Conservation (phyloP, 345 rosid species). For the Ceriops zippeliana region DNA sequence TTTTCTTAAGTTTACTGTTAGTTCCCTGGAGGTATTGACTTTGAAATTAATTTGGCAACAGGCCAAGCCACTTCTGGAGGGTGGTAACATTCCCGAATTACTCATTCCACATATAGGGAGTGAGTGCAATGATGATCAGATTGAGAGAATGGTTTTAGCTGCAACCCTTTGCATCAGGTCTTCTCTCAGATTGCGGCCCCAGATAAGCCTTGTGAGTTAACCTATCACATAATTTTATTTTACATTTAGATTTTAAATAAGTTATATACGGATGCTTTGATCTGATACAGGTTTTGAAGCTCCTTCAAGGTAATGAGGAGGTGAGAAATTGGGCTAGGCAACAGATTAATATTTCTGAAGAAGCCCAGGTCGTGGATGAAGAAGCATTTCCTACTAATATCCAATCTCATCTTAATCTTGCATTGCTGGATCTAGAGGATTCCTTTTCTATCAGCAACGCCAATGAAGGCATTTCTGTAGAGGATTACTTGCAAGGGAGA, state of each 20-base stretch:
- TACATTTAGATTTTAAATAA: not conserved
- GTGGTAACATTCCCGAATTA: constrained; percentile 56
- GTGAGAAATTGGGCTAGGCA: constrained; percentile 60
- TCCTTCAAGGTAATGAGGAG: constrained; percentile 76
- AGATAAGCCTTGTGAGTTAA: constrained; percentile 58
- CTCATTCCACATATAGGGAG: constrained; percentile 60
- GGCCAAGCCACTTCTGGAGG: constrained; percentile 83
- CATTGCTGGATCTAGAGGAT: constrained; percentile 72
- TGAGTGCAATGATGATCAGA: constrained; percentile 37
- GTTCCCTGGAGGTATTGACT: not conserved
- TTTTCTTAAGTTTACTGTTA: not conserved
- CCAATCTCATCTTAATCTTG: constrained; percentile 78
- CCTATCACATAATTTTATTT: not conserved
- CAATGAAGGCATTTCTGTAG: constrained; percentile 53
- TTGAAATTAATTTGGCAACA: constrained; percentile 23
- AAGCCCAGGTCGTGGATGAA: constrained; percentile 44
- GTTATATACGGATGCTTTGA: constrained; percentile 1
- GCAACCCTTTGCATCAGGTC: constrained; percentile 77
- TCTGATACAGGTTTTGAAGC: constrained; percentile 59
- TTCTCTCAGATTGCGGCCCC: constrained; percentile 58
- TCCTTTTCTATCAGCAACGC: constrained; percentile 53
- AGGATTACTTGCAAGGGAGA: constrained; percentile 73
- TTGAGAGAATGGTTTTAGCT: constrained; percentile 75
- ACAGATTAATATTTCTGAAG: constrained; percentile 50
- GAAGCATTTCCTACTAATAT: constrained; percentile 50